phyloP scores from a whole-genome alignment of 2,329 filamentous ascomycete species.

The Amesomyces nigricolor region DNA sequence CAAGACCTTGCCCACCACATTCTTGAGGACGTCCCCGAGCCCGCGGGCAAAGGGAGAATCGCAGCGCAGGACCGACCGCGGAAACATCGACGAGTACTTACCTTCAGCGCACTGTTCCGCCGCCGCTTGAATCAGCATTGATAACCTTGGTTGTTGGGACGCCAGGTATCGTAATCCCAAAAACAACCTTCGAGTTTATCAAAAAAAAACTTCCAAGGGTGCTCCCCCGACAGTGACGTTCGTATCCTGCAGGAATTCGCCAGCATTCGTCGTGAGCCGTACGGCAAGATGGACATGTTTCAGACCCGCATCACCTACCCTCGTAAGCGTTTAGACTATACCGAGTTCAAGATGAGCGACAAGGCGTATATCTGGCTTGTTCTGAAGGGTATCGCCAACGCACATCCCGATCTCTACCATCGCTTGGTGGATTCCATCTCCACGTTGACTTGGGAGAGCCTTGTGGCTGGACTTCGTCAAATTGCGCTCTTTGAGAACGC shows the following conservation, averaged over 20 bases:
- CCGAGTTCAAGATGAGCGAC: neutral
- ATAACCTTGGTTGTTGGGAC: neutral
- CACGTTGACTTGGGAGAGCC: neutral
- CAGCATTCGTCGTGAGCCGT: neutral
- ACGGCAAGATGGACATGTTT: neutral
- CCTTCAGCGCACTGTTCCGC: neutral
- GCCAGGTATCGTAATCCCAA: neutral
- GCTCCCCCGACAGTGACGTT: neutral
- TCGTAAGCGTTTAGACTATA: neutral
- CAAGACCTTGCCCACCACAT: neutral
- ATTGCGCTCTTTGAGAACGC: too few relatives aligned
- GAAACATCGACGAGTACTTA: neutral
- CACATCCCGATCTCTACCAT: neutral
- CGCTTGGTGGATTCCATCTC: neutral
- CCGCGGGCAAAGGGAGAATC: neutral
- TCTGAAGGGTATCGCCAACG: neutral
- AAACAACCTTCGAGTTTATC: neutral
- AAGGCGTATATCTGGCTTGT: neutral
- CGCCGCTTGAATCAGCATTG: neutral
- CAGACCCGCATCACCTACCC: neutral
- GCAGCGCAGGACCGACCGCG: neutral
- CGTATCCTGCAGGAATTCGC: neutral
- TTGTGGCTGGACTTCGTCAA: too few relatives aligned
- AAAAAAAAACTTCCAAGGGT: neutral
- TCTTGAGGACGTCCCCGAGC: neutral